These are phyloP conservation scores for Talaromyces verruculosus DNA, from an alignment of 2,329 filamentous ascomycete species.

Conservation along the genomic window DNA sequence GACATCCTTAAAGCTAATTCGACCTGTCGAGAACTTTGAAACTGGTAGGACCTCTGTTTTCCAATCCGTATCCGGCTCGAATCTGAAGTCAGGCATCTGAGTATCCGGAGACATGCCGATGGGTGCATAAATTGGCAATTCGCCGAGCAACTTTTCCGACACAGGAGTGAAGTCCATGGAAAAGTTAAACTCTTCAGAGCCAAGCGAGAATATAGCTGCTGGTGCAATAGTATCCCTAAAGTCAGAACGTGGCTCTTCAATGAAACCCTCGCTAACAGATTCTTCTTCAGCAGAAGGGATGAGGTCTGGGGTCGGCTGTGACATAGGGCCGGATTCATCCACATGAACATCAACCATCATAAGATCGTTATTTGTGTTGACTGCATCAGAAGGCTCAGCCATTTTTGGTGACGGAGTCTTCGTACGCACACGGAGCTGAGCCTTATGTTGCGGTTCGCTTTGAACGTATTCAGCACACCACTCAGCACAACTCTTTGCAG, in stretches of 20 bases:
- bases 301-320: conserved; percentile 65
- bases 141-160: conserved; percentile 73
- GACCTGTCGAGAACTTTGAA: conserved; percentile 81
- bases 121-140: conserved; percentile 76
- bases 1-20: conserved; percentile 67
- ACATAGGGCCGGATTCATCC: conserved; percentile 33
- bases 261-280: conserved; percentile 49
- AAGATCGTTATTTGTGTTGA: conserved; percentile 28
- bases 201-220: conserved; percentile 78
- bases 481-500: conserved; percentile 75
- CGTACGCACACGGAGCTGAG: conserved; percentile 64
- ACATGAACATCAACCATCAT: conserved; percentile 34
- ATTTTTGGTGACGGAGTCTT: conserved; percentile 35
- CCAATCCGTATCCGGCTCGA: conserved; percentile 70
- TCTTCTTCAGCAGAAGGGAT: conserved; percentile 65
- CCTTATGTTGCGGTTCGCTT: conserved; percentile 62
- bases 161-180: conserved; percentile 70
- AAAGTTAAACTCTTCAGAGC: conserved; percentile 78
- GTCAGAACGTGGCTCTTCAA: conserved; percentile 47
- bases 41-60: conserved; percentile 75
- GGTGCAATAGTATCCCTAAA: conserved; percentile 56
- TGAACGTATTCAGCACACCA: conserved; percentile 82
- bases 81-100: conserved; percentile 58
- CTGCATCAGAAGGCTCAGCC: conserved; percentile 26
- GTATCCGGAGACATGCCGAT: conserved; percentile 56